Conservation (phyloP, 2,329 filamentous ascomycete genomes). For the Nannizzia gypsea region DNA sequence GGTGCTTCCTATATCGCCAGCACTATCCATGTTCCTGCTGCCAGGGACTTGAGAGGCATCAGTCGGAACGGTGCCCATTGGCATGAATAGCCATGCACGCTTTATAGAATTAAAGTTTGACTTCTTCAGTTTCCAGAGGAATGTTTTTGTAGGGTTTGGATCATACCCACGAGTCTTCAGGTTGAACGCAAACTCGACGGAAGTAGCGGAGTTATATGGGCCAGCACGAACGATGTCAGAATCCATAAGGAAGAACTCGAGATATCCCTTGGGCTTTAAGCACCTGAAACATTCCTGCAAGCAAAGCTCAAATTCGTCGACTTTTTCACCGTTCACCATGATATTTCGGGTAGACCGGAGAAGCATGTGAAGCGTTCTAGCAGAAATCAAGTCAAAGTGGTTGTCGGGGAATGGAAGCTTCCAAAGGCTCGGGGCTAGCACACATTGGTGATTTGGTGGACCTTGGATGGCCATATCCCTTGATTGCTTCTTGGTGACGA, state of each 20-base stretch:
- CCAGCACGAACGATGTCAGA: conserved; percentile 81
- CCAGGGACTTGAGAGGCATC: conserved; percentile 15
- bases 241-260: conserved; percentile 85
- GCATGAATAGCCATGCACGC: conserved; percentile 78
- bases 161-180: conserved; percentile 87
- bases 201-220: conserved; percentile 64
- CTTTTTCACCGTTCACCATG: conserved; percentile 44
- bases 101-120: conserved; percentile 71
- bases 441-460: conserved; percentile 74
- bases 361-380: conserved; percentile 71
- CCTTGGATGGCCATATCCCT: conserved; percentile 67
- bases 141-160: conserved; percentile 67
- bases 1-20: conserved; percentile 51
- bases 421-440: conserved; percentile 64
- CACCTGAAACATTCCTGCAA: conserved; percentile 79
- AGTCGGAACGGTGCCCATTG: conserved; percentile 49
- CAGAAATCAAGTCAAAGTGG: conserved; percentile 85
- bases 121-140: conserved; percentile 59
- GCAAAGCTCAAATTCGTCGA: conserved; percentile 81
- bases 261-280: conserved; percentile 81
- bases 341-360: conserved; percentile 57
- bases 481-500: conserved; percentile 62
- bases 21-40: conserved; percentile 32
- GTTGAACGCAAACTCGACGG: conserved; percentile 83
- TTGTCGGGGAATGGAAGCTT: conserved; percentile 72